phyloP scores from a whole-genome alignment of 169 alveolate genomes.

The Plasmodium billcollinsi region DNA sequence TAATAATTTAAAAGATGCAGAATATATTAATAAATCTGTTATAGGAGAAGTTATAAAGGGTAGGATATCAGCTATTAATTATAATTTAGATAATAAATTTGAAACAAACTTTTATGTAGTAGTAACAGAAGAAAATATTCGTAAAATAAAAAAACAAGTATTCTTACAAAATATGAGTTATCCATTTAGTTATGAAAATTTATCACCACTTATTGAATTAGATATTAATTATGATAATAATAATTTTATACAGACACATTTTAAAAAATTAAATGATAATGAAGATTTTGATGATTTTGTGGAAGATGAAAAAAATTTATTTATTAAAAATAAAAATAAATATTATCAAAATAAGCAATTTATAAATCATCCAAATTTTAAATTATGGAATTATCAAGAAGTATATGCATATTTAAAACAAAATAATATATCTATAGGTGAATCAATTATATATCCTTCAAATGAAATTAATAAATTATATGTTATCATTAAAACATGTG shows the following conservation, averaged over 20 bases:
- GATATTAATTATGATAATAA: slow-evolving; percentile 40
- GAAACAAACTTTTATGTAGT: slow-evolving; percentile 61
- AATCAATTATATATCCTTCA: slow-evolving; percentile 86
- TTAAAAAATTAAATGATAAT: slow-evolving; percentile 64
- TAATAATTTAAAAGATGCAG: slow-evolving; percentile 23
- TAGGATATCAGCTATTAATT: slow-evolving; percentile 28
- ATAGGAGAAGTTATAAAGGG: slow-evolving; percentile 60
- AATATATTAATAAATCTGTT: slow-evolving; percentile 35
- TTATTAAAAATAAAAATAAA: slow-evolving; percentile 61
- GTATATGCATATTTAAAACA: slow-evolving; percentile 58
- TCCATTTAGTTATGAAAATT: slow-evolving; percentile 18
- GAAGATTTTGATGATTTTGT: slow-evolving; percentile 54
- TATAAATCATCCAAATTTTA: slow-evolving; percentile 49
- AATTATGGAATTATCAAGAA: slow-evolving; percentile 57
- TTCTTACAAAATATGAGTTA: slow-evolving; percentile 10
- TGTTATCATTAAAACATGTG: slow-evolving; percentile 85
- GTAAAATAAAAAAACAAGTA: slow-evolving; percentile 33
- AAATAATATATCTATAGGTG: slow-evolving; percentile 81
- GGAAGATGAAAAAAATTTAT: slow-evolving; percentile 33
- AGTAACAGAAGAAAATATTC: slow-evolving; percentile 64
- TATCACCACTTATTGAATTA: slow-evolving; percentile 54
- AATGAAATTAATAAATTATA: slow-evolving; percentile 82
- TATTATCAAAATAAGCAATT: slow-evolving; percentile 56
- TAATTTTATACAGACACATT: slow-evolving; percentile 41
- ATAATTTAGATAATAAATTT: slow-evolving; percentile 25